Base-by-base conservation (phyloP, 2,329 filamentous ascomycete genomes). In the Hirsutella rhossiliensis region DNA sequence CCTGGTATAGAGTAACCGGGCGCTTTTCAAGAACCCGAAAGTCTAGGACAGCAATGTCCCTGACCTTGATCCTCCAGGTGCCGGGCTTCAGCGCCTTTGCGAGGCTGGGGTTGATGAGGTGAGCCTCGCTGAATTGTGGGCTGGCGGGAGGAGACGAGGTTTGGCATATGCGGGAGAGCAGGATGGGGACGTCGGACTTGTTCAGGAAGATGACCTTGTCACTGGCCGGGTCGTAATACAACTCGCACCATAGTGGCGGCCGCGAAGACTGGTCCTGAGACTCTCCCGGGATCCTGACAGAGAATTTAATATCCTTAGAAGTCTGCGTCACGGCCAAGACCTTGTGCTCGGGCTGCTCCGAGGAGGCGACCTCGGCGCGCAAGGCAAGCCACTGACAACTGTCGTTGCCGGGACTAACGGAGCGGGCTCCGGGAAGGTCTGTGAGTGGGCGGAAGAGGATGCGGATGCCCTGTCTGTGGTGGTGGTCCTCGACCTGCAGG, bases 291-390 rank as follows among this genome's bases (percentile, higher is more conserved):
- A 78, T 74, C 41, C 69, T 65, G 47, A 78, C 72, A 34, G 71
- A 72, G 53, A 78, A 78, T 48, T 76, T 78, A 65, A 77, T 76
- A 56, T 78, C 74, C 53, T 69, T 69, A 48, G 69, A 66, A 5
- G 75, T 78, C 62, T 79, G 75, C 51, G 73, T 76, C 54, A 79
- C 75, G 31, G 75, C 75, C 23, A 79, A 59, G 40, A 78, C 75
- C 54, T 69, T 73, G 56, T 76, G 70, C 48, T 69, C 66, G n/a
- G 72, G 67, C 54, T 71, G 64, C n/a, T 71, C 66, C 36, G 71
- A 57, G 17, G 71, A 68, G 32, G 71, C 66, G 32, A 72, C 66
- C 54, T 77, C 73, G 48, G 74, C 70, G 45, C 71, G 72, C 42
- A 78, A 62, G 15, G 70, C 71, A 15, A 78, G 61, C 72, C 73